Base-by-base conservation (phyloP, 805 yeast genomes). In the Cyberlindnera americana region DNA sequence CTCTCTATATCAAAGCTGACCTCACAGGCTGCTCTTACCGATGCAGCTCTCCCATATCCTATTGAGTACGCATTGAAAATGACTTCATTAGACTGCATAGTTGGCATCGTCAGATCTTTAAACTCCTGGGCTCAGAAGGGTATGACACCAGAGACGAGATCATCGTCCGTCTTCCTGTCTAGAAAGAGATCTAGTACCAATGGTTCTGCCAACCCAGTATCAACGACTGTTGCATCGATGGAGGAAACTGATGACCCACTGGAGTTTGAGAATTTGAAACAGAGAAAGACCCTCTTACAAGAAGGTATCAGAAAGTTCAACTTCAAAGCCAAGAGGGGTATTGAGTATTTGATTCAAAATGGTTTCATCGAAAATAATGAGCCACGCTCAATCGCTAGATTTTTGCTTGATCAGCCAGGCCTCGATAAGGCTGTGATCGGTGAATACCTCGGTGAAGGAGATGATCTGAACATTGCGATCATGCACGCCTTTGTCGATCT, bases 401-500 rank as follows among this genome's bases (percentile, higher is more conserved):
- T 93, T 61, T 64, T 93, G 38, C 62, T 87, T 33, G 73, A 77
- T 1, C 82, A 83, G 4, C 88, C 81, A 29, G 85, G 91, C 0
- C 67, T 93, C 38, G 95, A 89, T 57, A 83, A 90, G 57, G 73
- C 90, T 0, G 77, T 77, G 6, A 72, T 95, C 41, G 99, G 99
- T 38, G 98, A 91, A 54, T 93, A 72, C 57, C 67, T 93, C 43
- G 99, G 99, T 38, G 96, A 86, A 53, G 95, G 91, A 25, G 81
- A 81, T 47, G 85, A 82, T 11, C 71, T 72, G 34, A 83, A 87
- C 58, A 77, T 87, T 45, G 80, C 82, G 4, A 78, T 83, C 27
- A 89, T 91, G 97, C 96, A 90, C 61, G 83, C 88, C 6, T 93
- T 93, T 66, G 95, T 91, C 21, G 96, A 90, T 56, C 66, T 73